Percentiles rank a stretch among this genome's conserved stretches.
Conservation (phyloP, 2,329 filamentous ascomycete genomes). For the Ilyonectria sp. region DNA sequence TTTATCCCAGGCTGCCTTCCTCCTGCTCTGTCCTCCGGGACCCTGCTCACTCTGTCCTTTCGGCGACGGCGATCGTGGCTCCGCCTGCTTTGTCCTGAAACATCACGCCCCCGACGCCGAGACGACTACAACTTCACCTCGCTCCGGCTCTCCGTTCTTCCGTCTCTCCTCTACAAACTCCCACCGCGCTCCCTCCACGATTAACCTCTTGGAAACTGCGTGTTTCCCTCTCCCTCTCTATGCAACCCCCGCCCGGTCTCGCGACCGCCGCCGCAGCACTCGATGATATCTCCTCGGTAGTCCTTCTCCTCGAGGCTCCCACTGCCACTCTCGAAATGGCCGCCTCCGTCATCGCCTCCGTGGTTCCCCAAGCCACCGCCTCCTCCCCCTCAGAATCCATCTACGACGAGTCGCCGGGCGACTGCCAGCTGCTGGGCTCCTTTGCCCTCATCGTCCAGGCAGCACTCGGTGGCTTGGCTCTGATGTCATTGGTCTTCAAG, state of each 20-base stretch:
- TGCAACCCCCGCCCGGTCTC: constrained; percentile 44
- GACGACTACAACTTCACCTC: not conserved
- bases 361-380: constrained; percentile 48
- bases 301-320: constrained; percentile 38
- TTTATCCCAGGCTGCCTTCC: not conserved
- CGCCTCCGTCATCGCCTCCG: constrained; percentile 49
- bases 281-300: constrained; percentile 44
- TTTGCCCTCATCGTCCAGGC: constrained; percentile 94
- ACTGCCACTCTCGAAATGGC: constrained; percentile 46
- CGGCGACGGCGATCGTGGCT: constrained; percentile 28
- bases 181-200: not conserved
- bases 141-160: not conserved
- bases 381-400: constrained; percentile 37
- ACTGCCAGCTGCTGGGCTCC: constrained; percentile 89
- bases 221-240: constrained; percentile 24
- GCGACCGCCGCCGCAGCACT: constrained; percentile 37
- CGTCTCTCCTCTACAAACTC: not conserved
- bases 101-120: constrained; percentile 15
- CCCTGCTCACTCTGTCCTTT: constrained; percentile 10
- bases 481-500: constrained; percentile 92
- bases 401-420: constrained; percentile 71
- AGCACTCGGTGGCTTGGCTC: constrained; percentile 85
- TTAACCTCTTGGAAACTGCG: constrained; percentile 18
- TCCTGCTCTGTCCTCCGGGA: not conserved
- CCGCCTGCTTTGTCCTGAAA: constrained; percentile 23